Evolutionary conservation across 2,329 filamentous ascomycete species (phyloP), one percentile per base, ranked within the genome.

Genomic region (Coccinonectria pachysandricola): DNA sequence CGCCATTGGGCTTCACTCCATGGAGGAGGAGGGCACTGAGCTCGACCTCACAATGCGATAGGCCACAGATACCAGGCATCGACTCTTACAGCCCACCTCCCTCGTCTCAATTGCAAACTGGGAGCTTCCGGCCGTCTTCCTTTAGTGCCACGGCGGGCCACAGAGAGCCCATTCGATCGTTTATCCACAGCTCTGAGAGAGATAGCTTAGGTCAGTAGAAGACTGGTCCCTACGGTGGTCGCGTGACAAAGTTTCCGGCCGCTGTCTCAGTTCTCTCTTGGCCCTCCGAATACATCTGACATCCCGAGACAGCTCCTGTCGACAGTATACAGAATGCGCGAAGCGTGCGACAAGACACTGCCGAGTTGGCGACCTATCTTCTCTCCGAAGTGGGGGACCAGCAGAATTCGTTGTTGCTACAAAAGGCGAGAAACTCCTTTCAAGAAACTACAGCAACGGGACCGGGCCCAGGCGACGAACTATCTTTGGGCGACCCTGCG

Each of bases 321-420:
- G 81, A 88, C 48, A 79, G 73, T 42, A 69, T 74, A 11, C 73
- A 83, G 42, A 82, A 83, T 53, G 80, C 83, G 17, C 74, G 77
- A 32, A 81, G 76, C 39, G 79, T 94, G 20, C 79, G 86, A 37
- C 79, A 91, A 55, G 79, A 91, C 49, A 92, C 86, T 3, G 83
- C 85, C 26, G 84, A 93, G 55, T 65, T 94, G 30, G 86, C 86
- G 21, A 84, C 74, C 11, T 85, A 87, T 50, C 77, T 84, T 25
- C 68, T 94, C 15, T 78, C 78, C 19, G 74, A 81, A 42, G 66
- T 68, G 42, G 57, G 64, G 31, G 52, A 57, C 31, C 43, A 50
- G 21, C 57, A 53, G 21, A 59, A 52, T 34, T 55, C 62, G 4
- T 57, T 60, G 7, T 66, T 73, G 32, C 53, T 72, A n/a, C 49